Evolutionary conservation across 768 basidiomycete genomes (phyloP), one percentile per base, ranked within the genome.

Genomic region (Nidularia pulvinata): DNA sequence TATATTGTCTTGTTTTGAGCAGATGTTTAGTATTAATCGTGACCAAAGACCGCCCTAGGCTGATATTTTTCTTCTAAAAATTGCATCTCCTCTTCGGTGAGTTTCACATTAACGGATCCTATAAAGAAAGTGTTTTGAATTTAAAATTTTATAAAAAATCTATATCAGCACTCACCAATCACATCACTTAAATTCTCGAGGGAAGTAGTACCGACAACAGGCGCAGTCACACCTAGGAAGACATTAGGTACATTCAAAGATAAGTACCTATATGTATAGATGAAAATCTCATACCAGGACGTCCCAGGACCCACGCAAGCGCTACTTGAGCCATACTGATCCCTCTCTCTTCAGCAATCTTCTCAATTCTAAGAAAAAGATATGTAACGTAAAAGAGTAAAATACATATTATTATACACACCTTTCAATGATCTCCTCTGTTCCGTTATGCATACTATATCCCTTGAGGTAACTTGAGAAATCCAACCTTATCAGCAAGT

Each of bases 281-380:
- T 32, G 32, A 2, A 13, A 32, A 19, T 7, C 33, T 34, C 66
- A 5, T 54, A 70, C 73, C 72, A 16, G 74, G 68, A 57, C 75
- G 75, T 3, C 72, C 60, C 50, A 81, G 56, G 4, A 71, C 65
- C 84, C 84, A 86, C 9, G 82, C 80, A 25, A 83, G 56, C 3
- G 81, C 71, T 5, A 84, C 66, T 55, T 83, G 81, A 0, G 83
- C 81, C 86, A 88, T 88, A 33, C 70, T 76, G 5, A 75, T 64
- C 4, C 73, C 73, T 44, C 75, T 76, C 43, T 76, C 73, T 59
- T 80, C 80, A 3, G 84, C 79, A 48, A 87, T 66, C 50, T 77
- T 70, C 57, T 85, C 81, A 37, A 88, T 77, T 6, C 82, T 80
- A n/a, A n/a, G n/a, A 7, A 7, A 7, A 39, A 7, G 7, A n/a